Evolutionary conservation across 2,329 filamentous ascomycete genomes (phyloP).

Genomic region (Eurotiales sp.): DNA sequence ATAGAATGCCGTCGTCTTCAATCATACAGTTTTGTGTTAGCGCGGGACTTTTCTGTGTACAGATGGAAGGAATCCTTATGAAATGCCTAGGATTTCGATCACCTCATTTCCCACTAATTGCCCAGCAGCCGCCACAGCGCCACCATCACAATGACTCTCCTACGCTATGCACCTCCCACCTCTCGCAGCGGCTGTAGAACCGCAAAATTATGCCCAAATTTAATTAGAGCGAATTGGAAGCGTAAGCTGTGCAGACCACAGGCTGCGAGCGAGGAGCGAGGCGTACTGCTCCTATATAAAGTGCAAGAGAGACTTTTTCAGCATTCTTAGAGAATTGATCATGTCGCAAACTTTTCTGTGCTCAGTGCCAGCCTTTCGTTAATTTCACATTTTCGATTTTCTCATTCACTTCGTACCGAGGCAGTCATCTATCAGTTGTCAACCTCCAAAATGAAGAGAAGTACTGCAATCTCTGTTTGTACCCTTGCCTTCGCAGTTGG

Average conservation of each 20-base stretch:
- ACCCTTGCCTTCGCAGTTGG: constrained; percentile 22
- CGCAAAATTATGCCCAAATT: neutral
- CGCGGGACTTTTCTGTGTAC: neutral
- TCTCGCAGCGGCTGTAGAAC: neutral
- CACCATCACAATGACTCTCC: neutral
- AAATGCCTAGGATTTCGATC: neutral
- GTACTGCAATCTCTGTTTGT: constrained; percentile 17
- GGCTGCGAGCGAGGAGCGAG: neutral
- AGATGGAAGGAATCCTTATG: neutral
- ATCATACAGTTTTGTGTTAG: too few species aligned
- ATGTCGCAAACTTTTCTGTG: too few species aligned
- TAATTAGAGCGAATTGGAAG: neutral
- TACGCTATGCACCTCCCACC: neutral
- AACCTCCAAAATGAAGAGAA: neutral
- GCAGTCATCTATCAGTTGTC: neutral
- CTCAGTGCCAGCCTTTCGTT: neutral
- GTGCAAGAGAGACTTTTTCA: neutral
- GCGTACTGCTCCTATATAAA: neutral
- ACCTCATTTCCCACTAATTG: constrained; percentile 5
- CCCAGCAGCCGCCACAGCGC: constrained; percentile 1
- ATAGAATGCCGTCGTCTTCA: too few species aligned
- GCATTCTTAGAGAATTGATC: too few species aligned
- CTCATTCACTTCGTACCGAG: neutral
- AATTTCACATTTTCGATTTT: neutral
- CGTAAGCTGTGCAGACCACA: neutral